Evolutionary conservation across 2,329 filamentous ascomycete genomes (phyloP), one percentile per base, ranked within the genome.

Genomic region (Cyclaneusma minus): DNA sequence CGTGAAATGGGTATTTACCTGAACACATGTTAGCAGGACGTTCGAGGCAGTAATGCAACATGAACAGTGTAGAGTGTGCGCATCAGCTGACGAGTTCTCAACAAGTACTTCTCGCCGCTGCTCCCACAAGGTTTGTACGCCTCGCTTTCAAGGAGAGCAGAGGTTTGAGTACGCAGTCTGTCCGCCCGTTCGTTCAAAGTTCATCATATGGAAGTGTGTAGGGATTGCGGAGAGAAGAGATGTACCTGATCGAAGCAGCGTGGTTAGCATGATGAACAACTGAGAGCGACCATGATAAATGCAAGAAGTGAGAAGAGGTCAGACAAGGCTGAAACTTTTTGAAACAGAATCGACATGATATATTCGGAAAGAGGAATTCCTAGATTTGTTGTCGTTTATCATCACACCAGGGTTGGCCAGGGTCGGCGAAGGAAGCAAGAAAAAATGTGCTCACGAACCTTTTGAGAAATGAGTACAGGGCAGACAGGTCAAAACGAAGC

Each of bases 101-200:
- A 50, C 51, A 55, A 49, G 40, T 47, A 47, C 40, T 47, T 43
- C 45, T 43, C 40, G 28, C 27, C 40, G 40, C 30, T 39, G 14
- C 41, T 41, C 43, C 36, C 40, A 45, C 45, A 47, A 47, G 45
- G 42, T 45, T 52, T 54, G 49, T 52, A 52, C 49, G 48, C 43
- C 42, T 43, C 47, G 45, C 37, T 47, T 49, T 51, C 47, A 32
- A 40, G 40, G 41, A 41, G 36, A 38, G 36, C 34, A 47, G 44
- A 38, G 35, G 42, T 33, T 38, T 40, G 44, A 43, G 41, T 47
- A 42, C 42, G 38, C 39, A 50, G 47, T 54, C 48, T 55, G 51
- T 52, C 51, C 51, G 51, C 51, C 51, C 51, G 51, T 54, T 54
- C 51, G 51, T 54, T 55, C 51, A 55, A 53, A 48, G 43, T 55